Evolutionary conservation across 805 yeast genomes (phyloP), one percentile per base, ranked within the genome.

Genomic region (Saccharomycopsis javanensis): DNA sequence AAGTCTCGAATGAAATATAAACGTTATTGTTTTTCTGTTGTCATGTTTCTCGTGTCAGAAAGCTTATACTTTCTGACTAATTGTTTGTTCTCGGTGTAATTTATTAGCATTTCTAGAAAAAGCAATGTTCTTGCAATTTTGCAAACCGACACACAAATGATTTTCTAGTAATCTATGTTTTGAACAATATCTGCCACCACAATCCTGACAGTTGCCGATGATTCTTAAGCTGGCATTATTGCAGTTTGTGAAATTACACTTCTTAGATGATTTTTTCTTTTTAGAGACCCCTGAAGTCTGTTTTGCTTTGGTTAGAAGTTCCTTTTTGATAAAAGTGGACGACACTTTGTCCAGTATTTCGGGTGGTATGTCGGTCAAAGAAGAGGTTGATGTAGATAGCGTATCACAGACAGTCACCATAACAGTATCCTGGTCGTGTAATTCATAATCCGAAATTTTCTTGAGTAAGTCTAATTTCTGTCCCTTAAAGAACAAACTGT

Each of bases 141-240:
- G 85, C 59, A 89, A 77, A 5, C 94, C 96, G 57, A 78, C 75
- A 68, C 97, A 89, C 59, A 77, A 69, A 71, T 89, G 97, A 69
- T 84, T 89, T 70, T 89, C 97, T 72, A 90, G 75, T 57, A 89
- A 75, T 57, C 97, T 79, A 72, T 89, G 97, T 65, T 86, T 85
- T 33, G 92, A 85, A 70, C 97, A 89, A 69, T 81, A 89, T 66
- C 84, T 85, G 50, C 96, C 95, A 52, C 80, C 80, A 69, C 97
- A 89, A 67, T 83, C 86, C 55, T 82, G 79, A 69, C 97, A 89
- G 68, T 85, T 90, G 52, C 97, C 97, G 50, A 88, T 79, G 53
- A 79, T 78, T 25, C 81, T 73, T 54, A 78, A 70, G 0, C 91
- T 88, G 11, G 80, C 73, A n/a, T 85, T 76, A 20, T 78, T 74